Percentiles rank a stretch among this genome's conserved stretches.
Conservation (phyloP, 2,329 filamentous ascomycete genomes). For the Phialophora tarda region DNA sequence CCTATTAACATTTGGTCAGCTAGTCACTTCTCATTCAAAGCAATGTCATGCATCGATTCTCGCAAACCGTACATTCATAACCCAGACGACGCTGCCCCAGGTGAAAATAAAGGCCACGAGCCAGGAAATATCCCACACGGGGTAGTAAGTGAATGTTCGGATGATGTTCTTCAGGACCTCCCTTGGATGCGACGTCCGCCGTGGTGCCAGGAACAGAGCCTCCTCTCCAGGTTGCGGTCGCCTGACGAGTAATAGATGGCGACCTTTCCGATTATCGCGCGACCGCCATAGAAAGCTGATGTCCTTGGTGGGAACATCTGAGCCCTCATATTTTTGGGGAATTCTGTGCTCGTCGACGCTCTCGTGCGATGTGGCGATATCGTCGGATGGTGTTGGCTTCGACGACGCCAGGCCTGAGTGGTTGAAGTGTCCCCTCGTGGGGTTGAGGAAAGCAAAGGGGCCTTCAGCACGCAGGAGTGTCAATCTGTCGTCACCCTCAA, state of each 20-base stretch:
- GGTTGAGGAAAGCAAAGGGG: constrained; percentile 57
- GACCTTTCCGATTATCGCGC: constrained; percentile 56
- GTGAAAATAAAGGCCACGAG: constrained; percentile 62
- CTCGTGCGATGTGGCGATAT: constrained; percentile 21
- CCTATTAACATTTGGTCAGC: constrained; percentile 9
- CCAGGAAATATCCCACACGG: constrained; percentile 64
- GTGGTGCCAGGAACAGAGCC: constrained; percentile 43
- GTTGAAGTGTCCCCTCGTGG: constrained; percentile 52
- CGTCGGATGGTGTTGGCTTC: constrained; percentile 17
- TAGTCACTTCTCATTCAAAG: background rate
- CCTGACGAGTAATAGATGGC: constrained; percentile 50
- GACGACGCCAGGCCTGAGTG: constrained; percentile 15
- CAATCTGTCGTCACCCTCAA: constrained; percentile 25
- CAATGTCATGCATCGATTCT: background rate
- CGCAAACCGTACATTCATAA: constrained; percentile 49
- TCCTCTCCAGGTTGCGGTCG: constrained; percentile 42
- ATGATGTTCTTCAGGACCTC: constrained; percentile 48
- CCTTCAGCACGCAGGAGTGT: constrained; percentile 42
- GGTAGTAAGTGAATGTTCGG: constrained; percentile 58
- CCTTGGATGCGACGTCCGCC: constrained; percentile 43
- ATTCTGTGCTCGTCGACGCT: constrained; percentile 8
- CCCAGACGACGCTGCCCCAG: constrained; percentile 60
- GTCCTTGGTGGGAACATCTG: constrained; percentile 38
- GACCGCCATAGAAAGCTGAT: constrained; percentile 50
- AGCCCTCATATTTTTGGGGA: constrained; percentile 15